phyloP scores from a whole-genome alignment of 139 green algal genomes.

The Chlorella sp. region DNA sequence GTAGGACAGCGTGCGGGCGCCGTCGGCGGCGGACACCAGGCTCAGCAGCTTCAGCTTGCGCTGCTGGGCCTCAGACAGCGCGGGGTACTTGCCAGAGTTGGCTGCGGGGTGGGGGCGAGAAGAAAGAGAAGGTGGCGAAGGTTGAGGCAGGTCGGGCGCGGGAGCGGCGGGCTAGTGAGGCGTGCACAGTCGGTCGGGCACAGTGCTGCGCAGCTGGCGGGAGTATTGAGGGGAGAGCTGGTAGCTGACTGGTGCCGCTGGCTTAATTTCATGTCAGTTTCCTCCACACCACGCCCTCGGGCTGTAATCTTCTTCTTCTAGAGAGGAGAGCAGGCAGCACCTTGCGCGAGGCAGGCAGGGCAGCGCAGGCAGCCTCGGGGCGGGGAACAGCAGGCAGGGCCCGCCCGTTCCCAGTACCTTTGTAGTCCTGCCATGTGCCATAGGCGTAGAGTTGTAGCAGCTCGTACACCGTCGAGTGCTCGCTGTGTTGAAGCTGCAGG shows the following conservation, averaged over 20 bases:
- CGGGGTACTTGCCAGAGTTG: not conserved
- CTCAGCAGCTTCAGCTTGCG: slow-evolving; percentile 91
- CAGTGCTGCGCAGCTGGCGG: no score
- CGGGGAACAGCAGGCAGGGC: not conserved
- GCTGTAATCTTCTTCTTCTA: no score
- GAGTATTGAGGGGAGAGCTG: no score
- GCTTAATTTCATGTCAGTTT: no score
- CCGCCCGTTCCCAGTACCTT: slow-evolving; percentile 48
- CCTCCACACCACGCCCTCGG: no score
- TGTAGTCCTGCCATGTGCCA: slow-evolving; percentile 85
- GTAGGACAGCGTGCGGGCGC: slow-evolving; percentile 13
- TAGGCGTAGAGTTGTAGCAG: slow-evolving; percentile 88
- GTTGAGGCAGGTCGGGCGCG: not conserved
- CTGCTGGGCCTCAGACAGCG: slow-evolving; percentile 62
- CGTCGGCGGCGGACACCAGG: slow-evolving; percentile 69
- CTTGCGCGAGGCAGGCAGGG: not conserved
- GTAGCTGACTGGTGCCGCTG: no score
- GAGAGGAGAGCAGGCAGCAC: not conserved
- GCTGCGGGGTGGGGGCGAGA: not conserved
- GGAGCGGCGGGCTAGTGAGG: not conserved
- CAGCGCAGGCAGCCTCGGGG: not conserved
- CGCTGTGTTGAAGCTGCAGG: slow-evolving; percentile 56
- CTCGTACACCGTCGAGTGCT: slow-evolving; percentile 36
- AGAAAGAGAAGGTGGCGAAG: not conserved
- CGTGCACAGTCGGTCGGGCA: no score